Percentiles rank a stretch among this genome's conserved stretches.
phyloP scores from a whole-genome alignment of 2,329 filamentous ascomycete species.

The Pseudocercospora vitis region DNA sequence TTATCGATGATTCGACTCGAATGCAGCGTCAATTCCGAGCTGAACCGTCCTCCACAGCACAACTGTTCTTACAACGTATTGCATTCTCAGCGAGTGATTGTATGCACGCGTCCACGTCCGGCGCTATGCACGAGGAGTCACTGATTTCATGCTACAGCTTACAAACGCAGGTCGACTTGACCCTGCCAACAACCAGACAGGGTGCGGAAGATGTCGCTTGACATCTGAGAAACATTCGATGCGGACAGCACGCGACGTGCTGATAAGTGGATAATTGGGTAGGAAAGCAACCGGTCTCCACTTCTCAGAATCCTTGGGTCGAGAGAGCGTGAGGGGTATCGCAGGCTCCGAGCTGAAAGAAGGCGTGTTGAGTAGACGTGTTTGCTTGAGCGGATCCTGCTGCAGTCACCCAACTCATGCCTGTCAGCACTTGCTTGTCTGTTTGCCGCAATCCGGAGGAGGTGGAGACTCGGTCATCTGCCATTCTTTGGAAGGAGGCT shows the following conservation, averaged over 20 bases:
- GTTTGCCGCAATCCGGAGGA: neutral
- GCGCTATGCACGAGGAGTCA: too few relatives aligned
- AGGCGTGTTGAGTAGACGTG: neutral
- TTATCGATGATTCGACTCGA: neutral
- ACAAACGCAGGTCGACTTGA: neutral
- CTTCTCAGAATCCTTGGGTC: too few relatives aligned
- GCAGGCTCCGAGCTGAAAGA: neutral
- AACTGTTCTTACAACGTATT: too few relatives aligned
- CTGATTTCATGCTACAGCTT: too few relatives aligned
- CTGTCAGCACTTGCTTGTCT: conserved; percentile 2
- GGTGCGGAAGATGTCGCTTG: neutral
- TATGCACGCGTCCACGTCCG: neutral
- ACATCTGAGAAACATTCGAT: neutral
- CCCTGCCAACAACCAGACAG: conserved; percentile 8
- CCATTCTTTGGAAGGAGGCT: neutral
- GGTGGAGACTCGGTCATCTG: conserved; percentile 5
- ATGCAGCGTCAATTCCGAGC: too few relatives aligned
- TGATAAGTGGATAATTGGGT: neutral
- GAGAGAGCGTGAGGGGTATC: conserved; percentile 1
- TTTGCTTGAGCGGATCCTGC: neutral
- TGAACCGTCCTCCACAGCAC: too few relatives aligned
- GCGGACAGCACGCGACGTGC: neutral
- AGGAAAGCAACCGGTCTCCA: neutral
- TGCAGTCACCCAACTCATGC: neutral
- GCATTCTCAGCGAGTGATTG: neutral